Conservation (phyloP, 2,329 filamentous ascomycete genomes). For the Claviceps sorghi region DNA sequence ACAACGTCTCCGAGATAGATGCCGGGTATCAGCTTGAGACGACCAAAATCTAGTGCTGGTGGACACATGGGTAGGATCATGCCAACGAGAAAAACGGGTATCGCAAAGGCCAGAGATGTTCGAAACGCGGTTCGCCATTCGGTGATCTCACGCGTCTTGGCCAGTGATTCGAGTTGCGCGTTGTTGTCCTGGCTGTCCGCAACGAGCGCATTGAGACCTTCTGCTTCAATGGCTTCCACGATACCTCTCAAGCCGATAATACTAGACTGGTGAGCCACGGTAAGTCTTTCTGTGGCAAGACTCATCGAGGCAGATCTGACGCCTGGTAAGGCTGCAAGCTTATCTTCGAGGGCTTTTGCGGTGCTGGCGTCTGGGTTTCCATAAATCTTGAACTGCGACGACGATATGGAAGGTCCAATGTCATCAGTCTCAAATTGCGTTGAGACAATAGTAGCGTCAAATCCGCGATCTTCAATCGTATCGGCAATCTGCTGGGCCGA, state of each 20-base stretch:
- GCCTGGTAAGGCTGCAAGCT: slow-evolving; percentile 50
- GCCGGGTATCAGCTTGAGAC: slow-evolving; percentile 50
- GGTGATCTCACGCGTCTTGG: slow-evolving; percentile 90
- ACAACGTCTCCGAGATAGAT: slow-evolving; percentile 79
- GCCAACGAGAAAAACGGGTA: slow-evolving; percentile 82
- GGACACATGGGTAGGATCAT: slow-evolving; percentile 89
- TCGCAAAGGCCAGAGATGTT: slow-evolving; percentile 62
- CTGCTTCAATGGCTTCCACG: slow-evolving; percentile 67
- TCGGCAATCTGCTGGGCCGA: slow-evolving; percentile 60
- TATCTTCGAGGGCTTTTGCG: slow-evolving; percentile 58
- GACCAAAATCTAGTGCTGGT: slow-evolving; percentile 63
- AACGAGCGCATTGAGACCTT: slow-evolving; percentile 76
- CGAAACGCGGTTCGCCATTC: slow-evolving; percentile 79
- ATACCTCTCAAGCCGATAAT: slow-evolving; percentile 66
- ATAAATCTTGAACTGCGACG: slow-evolving; percentile 70
- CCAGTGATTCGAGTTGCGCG: slow-evolving; percentile 85
- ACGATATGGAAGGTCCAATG: slow-evolving; percentile 39
- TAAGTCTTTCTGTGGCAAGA: slow-evolving; percentile 58
- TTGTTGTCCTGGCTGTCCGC: slow-evolving; percentile 92
- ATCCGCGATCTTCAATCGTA: slow-evolving; percentile 78
- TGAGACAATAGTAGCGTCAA: slow-evolving; percentile 71
- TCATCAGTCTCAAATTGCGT: slow-evolving; percentile 48
- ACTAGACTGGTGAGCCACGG: slow-evolving; percentile 56
- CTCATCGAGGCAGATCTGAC: slow-evolving; percentile 61
- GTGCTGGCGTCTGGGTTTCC: slow-evolving; percentile 58